Conservation (phyloP, 805 yeast genomes). For the Priceomyces fermenticarens region DNA sequence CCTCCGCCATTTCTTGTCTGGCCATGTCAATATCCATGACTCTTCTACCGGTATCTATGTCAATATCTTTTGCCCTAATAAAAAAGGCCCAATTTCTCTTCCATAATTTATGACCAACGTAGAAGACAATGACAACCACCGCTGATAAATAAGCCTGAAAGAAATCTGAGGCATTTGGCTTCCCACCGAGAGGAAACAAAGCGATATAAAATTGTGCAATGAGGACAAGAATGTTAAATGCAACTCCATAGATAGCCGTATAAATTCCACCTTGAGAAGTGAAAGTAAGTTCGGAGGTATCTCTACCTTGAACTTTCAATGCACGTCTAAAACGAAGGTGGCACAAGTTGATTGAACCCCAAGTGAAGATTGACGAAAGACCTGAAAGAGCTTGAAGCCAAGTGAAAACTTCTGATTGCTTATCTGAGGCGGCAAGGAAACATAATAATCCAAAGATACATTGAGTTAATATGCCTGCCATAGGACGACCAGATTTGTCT, state of each 20-base stretch:
- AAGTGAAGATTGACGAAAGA: conserved; percentile 45
- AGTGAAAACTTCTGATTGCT: conserved; percentile 37
- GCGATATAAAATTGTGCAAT: conserved; percentile 84
- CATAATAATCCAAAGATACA: conserved; percentile 41
- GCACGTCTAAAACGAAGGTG: conserved; percentile 56
- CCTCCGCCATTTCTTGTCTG: conserved; percentile 40
- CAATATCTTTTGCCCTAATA: conserved; percentile 31
- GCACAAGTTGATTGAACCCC: conserved; percentile 46
- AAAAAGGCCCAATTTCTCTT: conserved; percentile 29
- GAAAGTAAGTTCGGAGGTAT: conserved; percentile 65
- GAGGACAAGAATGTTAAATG: conserved; percentile 57
- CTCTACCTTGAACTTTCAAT: conserved; percentile 61
- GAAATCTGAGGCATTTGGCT: conserved; percentile 55
- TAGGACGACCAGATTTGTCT: conserved; percentile 51
- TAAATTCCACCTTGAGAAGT: conserved; percentile 62
- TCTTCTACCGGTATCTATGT: conserved; percentile 37
- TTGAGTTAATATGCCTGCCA: conserved; percentile 41
- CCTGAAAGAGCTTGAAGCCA: conserved; percentile 53
- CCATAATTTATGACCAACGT: conserved; percentile 57
- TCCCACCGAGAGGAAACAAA: conserved; percentile 58
- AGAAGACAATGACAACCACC: conserved; percentile 59
- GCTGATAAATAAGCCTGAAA: conserved; percentile 65
- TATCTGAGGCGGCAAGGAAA: conserved; percentile 42
- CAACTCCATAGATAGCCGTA: conserved; percentile 65
- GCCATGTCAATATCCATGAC: conserved; percentile 37